These are phyloP conservation scores for Thermomucor indicae-seudaticae DNA, from an alignment of 371 early-diverging fungal genomes.

Conservation along the genomic window DNA sequence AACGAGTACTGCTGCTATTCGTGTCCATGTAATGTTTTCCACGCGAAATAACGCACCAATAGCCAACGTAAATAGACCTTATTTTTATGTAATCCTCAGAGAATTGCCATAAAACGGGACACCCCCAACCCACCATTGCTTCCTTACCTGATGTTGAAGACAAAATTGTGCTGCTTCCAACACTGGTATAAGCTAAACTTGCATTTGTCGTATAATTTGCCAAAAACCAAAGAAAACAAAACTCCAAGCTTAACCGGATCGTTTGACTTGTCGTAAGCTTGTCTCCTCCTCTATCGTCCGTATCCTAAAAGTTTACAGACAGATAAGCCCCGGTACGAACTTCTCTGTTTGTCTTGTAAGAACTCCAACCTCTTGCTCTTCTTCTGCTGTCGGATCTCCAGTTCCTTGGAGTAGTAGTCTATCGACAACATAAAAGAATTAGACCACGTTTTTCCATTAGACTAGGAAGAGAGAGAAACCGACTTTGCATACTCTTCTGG, in stretches of 20 bases:
- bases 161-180: slow-evolving; percentile 79
- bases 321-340: background rate
- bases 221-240: slow-evolving; percentile 79
- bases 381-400: background rate
- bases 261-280: slow-evolving; percentile 48
- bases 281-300: background rate
- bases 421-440: background rate
- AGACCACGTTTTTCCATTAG: too few species aligned
- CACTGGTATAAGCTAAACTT: slow-evolving; percentile 74
- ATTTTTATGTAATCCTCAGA: too few species aligned
- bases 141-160: slow-evolving; percentile 74
- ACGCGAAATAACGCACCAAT: slow-evolving; percentile 66
- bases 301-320: background rate
- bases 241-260: slow-evolving; percentile 64
- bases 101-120: too few species aligned
- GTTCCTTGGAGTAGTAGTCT: background rate
- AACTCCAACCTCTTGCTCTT: background rate
- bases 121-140: too few species aligned
- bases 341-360: background rate
- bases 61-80: slow-evolving; percentile 70
- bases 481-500: slow-evolving; percentile 18
- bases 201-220: slow-evolving; percentile 78
- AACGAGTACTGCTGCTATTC: slow-evolving; percentile 54
- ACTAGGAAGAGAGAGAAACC: slow-evolving; percentile 4
- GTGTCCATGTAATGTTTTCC: slow-evolving; percentile 53